Conservation (phyloP, 2,329 filamentous ascomycete species). For the Raffaelea deltoideospora region DNA sequence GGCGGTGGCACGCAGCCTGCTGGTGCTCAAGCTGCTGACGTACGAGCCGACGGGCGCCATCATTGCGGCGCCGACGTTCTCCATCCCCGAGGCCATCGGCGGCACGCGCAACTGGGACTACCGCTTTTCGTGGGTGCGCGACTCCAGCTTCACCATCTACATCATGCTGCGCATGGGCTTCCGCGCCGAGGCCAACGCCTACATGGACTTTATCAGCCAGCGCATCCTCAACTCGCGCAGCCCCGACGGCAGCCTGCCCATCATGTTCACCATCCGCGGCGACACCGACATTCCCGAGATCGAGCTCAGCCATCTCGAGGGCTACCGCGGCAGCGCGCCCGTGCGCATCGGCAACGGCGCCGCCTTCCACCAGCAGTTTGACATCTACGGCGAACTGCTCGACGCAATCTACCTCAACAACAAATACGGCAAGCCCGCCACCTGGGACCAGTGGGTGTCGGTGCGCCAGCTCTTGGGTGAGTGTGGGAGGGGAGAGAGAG, state of each 20-base stretch:
- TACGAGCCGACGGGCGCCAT: conserved; percentile 69
- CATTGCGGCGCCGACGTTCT: conserved; percentile 62
- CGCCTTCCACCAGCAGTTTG: conserved; percentile 61
- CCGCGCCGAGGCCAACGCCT: conserved; percentile 59
- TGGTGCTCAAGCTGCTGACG: conserved; percentile 63
- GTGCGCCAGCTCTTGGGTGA: conserved; percentile 49
- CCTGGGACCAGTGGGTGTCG: conserved; percentile 61
- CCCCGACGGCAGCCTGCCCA: conserved; percentile 48
- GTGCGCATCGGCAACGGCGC: conserved; percentile 67
- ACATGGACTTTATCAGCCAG: conserved; percentile 65
- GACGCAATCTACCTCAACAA: conserved; percentile 67
- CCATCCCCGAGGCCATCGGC: conserved; percentile 59
- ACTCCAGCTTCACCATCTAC: conserved; percentile 66
- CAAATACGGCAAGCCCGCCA: conserved; percentile 62
- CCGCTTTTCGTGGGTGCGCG: conserved; percentile 64
- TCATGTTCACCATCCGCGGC: conserved; percentile 70
- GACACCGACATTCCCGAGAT: conserved; percentile 59
- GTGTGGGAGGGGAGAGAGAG: too few species aligned
- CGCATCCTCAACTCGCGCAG: conserved; percentile 48
- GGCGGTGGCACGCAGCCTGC: conserved; percentile 53
- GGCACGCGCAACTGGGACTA: conserved; percentile 56
- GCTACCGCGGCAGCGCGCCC: conserved; percentile 54
- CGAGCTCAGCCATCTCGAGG: conserved; percentile 55
- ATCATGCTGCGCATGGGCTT: conserved; percentile 65
- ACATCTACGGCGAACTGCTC: conserved; percentile 68